These are phyloP conservation scores for Eimeria brunetti DNA, from an alignment of 169 alveolate species.

Conservation along the genomic window DNA sequence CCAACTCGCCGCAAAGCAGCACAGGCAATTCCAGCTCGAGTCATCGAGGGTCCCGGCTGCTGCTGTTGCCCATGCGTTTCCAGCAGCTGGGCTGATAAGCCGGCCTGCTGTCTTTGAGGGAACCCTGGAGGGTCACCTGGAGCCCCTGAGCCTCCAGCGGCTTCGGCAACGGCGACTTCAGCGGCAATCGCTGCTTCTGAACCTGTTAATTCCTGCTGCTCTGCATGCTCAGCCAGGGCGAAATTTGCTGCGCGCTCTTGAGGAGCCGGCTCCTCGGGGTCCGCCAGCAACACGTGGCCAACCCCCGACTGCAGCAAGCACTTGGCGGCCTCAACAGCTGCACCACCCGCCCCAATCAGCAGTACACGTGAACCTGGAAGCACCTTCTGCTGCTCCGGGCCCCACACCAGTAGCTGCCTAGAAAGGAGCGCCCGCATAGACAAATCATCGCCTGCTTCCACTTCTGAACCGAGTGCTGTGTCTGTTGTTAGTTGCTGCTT, in stretches of 20 bases:
- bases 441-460: neutral
- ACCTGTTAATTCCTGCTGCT: neutral
- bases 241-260: slow-evolving; percentile 22
- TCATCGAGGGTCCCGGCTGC: neutral
- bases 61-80: neutral
- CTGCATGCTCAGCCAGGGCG: slow-evolving; percentile 47
- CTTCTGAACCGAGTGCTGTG: neutral
- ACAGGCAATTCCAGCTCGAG: slow-evolving; percentile 72
- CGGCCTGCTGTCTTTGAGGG: neutral
- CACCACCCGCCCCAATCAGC: slow-evolving; percentile 76
- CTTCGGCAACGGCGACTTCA: neutral
- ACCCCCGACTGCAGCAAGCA: slow-evolving; percentile 79
- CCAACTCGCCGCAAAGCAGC: slow-evolving; percentile 52
- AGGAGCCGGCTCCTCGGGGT: slow-evolving; percentile 43
- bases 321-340: slow-evolving; percentile 81
- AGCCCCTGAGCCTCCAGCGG: neutral
- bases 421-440: slow-evolving; percentile 29
- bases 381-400: slow-evolving; percentile 64
- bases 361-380: slow-evolving; percentile 69
- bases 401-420: slow-evolving; percentile 65
- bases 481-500: neutral
- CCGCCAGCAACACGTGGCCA: slow-evolving; percentile 48
- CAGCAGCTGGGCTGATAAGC: neutral
- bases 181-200: neutral
- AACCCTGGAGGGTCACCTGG: neutral